Evolutionary conservation across 1,284 basidiomycete species (phyloP).

Genomic region (Austroboletus rostrupii): DNA sequence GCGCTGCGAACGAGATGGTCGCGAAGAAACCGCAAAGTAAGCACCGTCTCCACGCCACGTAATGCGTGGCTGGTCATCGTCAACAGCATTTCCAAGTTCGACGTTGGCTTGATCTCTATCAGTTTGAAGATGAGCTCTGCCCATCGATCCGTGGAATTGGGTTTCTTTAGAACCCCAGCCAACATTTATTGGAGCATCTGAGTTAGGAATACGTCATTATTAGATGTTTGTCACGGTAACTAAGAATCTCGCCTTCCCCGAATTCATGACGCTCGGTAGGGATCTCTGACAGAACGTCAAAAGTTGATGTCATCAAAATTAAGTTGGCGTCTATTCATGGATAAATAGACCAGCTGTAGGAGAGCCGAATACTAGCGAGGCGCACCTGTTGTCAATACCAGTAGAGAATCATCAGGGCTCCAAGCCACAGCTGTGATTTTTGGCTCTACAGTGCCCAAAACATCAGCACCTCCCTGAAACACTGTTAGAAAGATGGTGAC

Average conservation of each 20-base stretch:
- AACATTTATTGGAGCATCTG: conserved; percentile 89
- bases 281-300: conserved; percentile 83
- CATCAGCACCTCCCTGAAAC: conserved; percentile 43
- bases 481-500: background rate
- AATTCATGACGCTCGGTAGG: conserved; percentile 74
- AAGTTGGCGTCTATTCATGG: conserved; percentile 62
- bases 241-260: conserved; percentile 64
- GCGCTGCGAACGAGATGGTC: conserved; percentile 46
- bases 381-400: conserved; percentile 76
- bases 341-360: conserved; percentile 1
- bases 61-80: conserved; percentile 72
- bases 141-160: conserved; percentile 95
- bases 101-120: conserved; percentile 44
- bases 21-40: conserved; percentile 82
- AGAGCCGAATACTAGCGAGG: background rate
- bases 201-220: conserved; percentile 6
- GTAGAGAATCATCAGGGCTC: conserved; percentile 87
- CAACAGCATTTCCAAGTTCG: conserved; percentile 60
- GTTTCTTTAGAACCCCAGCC: conserved; percentile 98
- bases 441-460: conserved; percentile 83
- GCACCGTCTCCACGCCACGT: conserved; percentile 93
- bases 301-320: conserved; percentile 84
- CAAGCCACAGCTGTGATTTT: conserved; percentile 83
- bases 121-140: conserved; percentile 65
- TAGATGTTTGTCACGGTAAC: conserved; percentile 3